phyloP scores from a whole-genome alignment of 164 flowering plant species.

The Liriodendron chinense region DNA sequence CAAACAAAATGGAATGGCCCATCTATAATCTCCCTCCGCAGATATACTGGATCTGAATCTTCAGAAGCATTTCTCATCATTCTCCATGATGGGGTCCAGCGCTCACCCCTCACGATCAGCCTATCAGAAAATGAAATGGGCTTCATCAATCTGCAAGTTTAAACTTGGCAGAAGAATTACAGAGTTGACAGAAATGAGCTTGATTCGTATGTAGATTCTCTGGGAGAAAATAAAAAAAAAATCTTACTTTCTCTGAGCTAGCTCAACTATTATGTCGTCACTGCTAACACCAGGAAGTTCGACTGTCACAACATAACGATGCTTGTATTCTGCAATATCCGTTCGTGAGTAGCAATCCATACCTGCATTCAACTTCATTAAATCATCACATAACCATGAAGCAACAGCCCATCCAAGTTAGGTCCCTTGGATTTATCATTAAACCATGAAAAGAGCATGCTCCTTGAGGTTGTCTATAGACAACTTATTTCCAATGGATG shows the following conservation, averaged over 20 bases:
- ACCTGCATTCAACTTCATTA: slow-evolving; percentile 32
- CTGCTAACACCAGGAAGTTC: slow-evolving; percentile 73
- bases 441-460: not conserved
- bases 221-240: not conserved
- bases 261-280: slow-evolving; percentile 57
- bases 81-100: slow-evolving; percentile 35
- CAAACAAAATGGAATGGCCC: slow-evolving; percentile 66
- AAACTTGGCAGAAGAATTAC: not conserved
- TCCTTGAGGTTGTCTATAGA: not conserved
- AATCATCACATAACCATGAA: not conserved
- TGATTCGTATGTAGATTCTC: too few relatives aligned
- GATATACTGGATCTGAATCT: slow-evolving; percentile 31
- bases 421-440: not conserved
- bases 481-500: not conserved
- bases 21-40: slow-evolving; percentile 49
- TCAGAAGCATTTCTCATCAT: slow-evolving; percentile 21
- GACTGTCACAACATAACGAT: slow-evolving; percentile 40
- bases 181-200: not conserved
- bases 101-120: slow-evolving; percentile 53
- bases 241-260: slow-evolving; percentile 55
- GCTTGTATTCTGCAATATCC: slow-evolving; percentile 56
- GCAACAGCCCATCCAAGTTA: not conserved
- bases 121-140: slow-evolving; percentile 30
- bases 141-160: not conserved
- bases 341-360: slow-evolving; percentile 57